Percentiles rank a stretch among this genome's conserved stretches.
phyloP scores from a whole-genome alignment of 1,284 basidiomycete species.

The Phlebopus sp. region DNA sequence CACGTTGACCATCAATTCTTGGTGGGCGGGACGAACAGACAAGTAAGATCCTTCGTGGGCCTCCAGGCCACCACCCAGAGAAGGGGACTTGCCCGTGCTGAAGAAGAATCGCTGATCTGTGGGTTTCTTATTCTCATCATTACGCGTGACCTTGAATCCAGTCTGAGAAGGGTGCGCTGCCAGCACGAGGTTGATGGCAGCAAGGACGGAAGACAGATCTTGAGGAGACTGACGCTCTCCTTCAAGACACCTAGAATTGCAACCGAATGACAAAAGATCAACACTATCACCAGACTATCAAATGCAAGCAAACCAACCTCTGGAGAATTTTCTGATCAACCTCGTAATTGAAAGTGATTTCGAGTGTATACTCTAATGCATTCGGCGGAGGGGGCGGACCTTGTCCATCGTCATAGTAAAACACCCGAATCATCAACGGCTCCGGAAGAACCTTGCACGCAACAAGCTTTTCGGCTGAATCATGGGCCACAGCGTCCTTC shows the following conservation, averaged over 20 bases:
- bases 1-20: slow-evolving; percentile 76
- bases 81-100: slow-evolving; percentile 12
- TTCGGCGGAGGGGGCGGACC: background rate
- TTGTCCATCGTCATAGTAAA: slow-evolving; percentile 6
- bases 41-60: slow-evolving; percentile 75
- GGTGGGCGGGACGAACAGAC: slow-evolving; percentile 68
- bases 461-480: slow-evolving; percentile 25
- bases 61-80: slow-evolving; percentile 45
- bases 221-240: slow-evolving; percentile 26
- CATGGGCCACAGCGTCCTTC: slow-evolving; percentile 23
- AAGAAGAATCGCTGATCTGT: slow-evolving; percentile 41
- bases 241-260: slow-evolving; percentile 19
- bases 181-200: slow-evolving; percentile 49
- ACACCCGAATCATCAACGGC: slow-evolving; percentile 18
- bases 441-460: slow-evolving; percentile 18
- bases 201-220: slow-evolving; percentile 45
- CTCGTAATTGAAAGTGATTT: slow-evolving; percentile 13
- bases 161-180: slow-evolving; percentile 40
- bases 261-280: too few relatives aligned
- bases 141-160: slow-evolving; percentile 41
- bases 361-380: slow-evolving; percentile 12
- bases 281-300: slow-evolving; percentile 1
- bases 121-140: slow-evolving; percentile 27
- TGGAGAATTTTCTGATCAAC: slow-evolving; percentile 20
- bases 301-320: slow-evolving; percentile 3